Evolutionary conservation across 805 yeast species (phyloP).

Genomic region (Starmerella apicola): DNA sequence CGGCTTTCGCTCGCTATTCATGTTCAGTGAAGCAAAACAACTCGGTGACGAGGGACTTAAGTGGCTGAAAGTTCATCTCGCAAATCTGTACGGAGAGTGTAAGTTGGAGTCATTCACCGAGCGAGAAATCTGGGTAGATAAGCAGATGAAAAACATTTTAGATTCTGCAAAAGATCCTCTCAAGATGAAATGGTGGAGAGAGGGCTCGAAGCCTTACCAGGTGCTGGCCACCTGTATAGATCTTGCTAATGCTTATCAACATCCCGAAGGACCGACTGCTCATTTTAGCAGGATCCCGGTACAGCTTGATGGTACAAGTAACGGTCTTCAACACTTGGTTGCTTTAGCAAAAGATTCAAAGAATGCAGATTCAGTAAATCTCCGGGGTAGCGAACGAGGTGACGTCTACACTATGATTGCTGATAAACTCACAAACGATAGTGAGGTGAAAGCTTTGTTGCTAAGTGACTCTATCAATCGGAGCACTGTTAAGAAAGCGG

Average conservation of each 20-base stretch:
- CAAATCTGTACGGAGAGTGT: slow-evolving; percentile 41
- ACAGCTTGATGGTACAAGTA: slow-evolving; percentile 48
- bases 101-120: slow-evolving; percentile 34
- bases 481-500: slow-evolving; percentile 78
- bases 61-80: slow-evolving; percentile 43
- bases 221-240: slow-evolving; percentile 41
- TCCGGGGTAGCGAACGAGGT: slow-evolving; percentile 39
- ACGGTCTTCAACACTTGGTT: slow-evolving; percentile 47
- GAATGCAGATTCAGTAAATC: slow-evolving; percentile 42
- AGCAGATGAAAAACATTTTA: slow-evolving; percentile 30
- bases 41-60: slow-evolving; percentile 36
- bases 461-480: slow-evolving; percentile 35
- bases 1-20: slow-evolving; percentile 37
- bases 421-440: not conserved
- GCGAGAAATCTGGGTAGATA: slow-evolving; percentile 33
- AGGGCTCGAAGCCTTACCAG: slow-evolving; percentile 45
- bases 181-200: slow-evolving; percentile 36
- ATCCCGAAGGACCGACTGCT: slow-evolving; percentile 32
- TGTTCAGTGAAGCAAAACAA: slow-evolving; percentile 39
- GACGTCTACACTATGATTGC: slow-evolving; percentile 36
- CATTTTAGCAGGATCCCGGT: slow-evolving; percentile 37
- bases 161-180: slow-evolving; percentile 36
- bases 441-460: too few species aligned
- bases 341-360: slow-evolving; percentile 44
- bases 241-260: slow-evolving; percentile 33